Conservation (phyloP, 257 asterid genomes). For the Nemophila menziesii region DNA sequence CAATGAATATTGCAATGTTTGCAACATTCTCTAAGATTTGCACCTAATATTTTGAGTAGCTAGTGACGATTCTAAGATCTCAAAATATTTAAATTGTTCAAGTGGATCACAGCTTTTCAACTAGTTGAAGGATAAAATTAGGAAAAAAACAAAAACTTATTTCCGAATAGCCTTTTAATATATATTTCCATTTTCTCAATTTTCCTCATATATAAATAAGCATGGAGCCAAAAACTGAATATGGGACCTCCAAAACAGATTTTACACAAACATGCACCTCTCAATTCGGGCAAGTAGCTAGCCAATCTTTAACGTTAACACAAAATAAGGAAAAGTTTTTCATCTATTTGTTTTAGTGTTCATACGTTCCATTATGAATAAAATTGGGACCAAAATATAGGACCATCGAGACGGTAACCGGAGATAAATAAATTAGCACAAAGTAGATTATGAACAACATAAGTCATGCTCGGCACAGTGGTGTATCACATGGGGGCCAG, state of each 20-base stretch:
- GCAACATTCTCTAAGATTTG: neutral
- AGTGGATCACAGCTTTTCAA: neutral
- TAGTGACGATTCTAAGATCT: neutral
- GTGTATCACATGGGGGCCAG: slow-evolving; percentile 79
- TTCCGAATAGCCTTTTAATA: neutral
- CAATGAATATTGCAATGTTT: too few species aligned
- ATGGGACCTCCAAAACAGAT: slow-evolving; percentile 39
- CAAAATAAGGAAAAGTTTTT: too few species aligned
- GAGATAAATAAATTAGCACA: slow-evolving; percentile 34
- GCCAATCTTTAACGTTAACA: too few species aligned
- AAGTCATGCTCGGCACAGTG: slow-evolving; percentile 39
- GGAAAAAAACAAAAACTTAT: too few species aligned
- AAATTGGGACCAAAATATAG: too few species aligned
- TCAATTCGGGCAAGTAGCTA: slow-evolving; percentile 38
- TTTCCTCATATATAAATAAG: slow-evolving; percentile 10
- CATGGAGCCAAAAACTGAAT: slow-evolving; percentile 11
- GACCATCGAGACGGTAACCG: too few species aligned
- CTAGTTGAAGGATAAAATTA: neutral
- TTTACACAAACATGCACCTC: slow-evolving; percentile 27
- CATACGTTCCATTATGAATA: too few species aligned
- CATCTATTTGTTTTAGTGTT: too few species aligned
- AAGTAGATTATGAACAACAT: slow-evolving; percentile 36
- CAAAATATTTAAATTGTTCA: too few species aligned
- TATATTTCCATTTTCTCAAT: neutral
- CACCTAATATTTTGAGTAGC: neutral